These are phyloP conservation scores for Aspergillus jensenii DNA, from an alignment of 2,329 filamentous ascomycete genomes.

Conservation along the genomic window DNA sequence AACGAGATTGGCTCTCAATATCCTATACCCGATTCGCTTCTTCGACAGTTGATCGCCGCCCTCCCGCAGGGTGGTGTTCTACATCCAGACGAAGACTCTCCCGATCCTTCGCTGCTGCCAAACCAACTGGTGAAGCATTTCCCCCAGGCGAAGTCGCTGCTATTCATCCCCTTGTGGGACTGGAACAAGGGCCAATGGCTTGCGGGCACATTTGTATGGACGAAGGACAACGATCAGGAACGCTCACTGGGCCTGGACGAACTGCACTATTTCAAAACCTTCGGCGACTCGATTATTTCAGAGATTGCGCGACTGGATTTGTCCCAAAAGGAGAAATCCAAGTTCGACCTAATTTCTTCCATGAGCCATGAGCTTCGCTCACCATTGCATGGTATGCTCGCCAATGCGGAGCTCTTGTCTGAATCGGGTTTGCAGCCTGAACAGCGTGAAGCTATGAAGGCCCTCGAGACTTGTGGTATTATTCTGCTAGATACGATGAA, in stretches of 20 bases:
- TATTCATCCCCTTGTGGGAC: constrained; percentile 38
- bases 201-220: constrained; percentile 33
- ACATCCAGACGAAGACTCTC: not conserved
- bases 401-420: constrained; percentile 51
- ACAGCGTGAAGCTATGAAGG: constrained; percentile 46
- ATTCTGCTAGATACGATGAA: constrained; percentile 52
- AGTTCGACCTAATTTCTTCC: constrained; percentile 54
- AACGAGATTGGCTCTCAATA: not conserved
- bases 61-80: not conserved
- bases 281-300: constrained; percentile 36
- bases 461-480: constrained; percentile 51
- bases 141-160: constrained; percentile 26
- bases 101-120: not conserved
- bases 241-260: constrained; percentile 27
- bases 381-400: constrained; percentile 49
- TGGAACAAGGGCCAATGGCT: constrained; percentile 36
- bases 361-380: constrained; percentile 54
- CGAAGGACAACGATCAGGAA: constrained; percentile 16
- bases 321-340: constrained; percentile 44
- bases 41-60: not conserved
- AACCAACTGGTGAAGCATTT: constrained; percentile 17
- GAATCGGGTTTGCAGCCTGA: constrained; percentile 43
- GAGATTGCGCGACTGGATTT: constrained; percentile 37
- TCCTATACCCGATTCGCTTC: not conserved
- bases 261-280: constrained; percentile 36